Percentiles rank a stretch among this genome's conserved stretches.
phyloP scores from a whole-genome alignment of 805 yeast genomes.

The Teunomyces stri region DNA sequence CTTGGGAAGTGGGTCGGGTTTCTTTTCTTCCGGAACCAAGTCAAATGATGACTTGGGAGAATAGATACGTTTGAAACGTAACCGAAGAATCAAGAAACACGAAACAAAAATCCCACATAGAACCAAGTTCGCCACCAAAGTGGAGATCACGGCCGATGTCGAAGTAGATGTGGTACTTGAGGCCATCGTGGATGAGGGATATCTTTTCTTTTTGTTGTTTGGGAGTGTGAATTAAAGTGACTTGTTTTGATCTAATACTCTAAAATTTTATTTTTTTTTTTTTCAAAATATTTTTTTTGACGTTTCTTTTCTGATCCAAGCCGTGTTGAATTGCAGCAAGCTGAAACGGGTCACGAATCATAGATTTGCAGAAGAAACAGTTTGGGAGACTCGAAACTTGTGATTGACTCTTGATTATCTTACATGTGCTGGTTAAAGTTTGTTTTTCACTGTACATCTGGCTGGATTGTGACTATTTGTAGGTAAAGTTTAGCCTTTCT shows the following conservation, averaged over 20 bases:
- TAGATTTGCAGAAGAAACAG: no score
- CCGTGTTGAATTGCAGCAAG: background rate
- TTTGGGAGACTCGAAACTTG: no score
- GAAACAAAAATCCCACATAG: slow-evolving; percentile 61
- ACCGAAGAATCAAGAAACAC: slow-evolving; percentile 64
- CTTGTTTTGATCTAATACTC: background rate
- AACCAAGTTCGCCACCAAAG: slow-evolving; percentile 66
- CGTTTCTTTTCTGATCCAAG: slow-evolving; percentile 1
- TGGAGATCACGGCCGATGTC: slow-evolving; percentile 70
- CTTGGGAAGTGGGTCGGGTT: slow-evolving; percentile 70
- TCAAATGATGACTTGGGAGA: slow-evolving; percentile 75
- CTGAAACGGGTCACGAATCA: background rate
- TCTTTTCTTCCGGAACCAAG: slow-evolving; percentile 54
- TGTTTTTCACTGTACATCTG: no score
- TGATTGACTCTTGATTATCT: no score
- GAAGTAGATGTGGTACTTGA: slow-evolving; percentile 44
- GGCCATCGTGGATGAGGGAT: slow-evolving; percentile 16
- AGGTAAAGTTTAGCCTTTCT: background rate
- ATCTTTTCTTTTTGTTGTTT: background rate
- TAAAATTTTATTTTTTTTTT: background rate
- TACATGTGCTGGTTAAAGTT: no score
- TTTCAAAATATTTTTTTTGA: background rate
- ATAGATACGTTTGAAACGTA: slow-evolving; percentile 69
- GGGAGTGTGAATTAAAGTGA: background rate
- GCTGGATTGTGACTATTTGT: no score